A percentile compares a stretch with the other conserved stretches of the same genome.
Evolutionary conservation across 163 green algal genomes (phyloP).

Genomic region (Chlorella variabilis): DNA sequence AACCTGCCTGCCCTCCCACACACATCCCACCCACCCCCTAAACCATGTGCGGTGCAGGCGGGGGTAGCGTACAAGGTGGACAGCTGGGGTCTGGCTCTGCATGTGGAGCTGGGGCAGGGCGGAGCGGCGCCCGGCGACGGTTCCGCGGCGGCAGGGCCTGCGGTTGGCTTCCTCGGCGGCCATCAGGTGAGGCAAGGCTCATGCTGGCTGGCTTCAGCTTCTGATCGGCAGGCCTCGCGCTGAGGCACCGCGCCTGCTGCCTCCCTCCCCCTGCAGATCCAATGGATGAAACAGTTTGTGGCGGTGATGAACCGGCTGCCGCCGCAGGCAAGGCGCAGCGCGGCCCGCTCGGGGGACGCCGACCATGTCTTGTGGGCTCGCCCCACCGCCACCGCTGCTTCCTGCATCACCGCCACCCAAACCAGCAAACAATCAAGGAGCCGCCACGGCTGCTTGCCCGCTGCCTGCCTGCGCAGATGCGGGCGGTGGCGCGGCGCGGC

Average conservation of each 20-base stretch:
- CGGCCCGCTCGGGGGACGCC: too few relatives aligned
- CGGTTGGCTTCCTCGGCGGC: slow-evolving; percentile 52
- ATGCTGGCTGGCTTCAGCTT: too few relatives aligned
- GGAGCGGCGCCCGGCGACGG: background rate
- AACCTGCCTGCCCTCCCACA: background rate
- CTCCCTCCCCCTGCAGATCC: slow-evolving; percentile 41
- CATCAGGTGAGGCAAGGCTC: slow-evolving; percentile 53
- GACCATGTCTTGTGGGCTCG: too few relatives aligned
- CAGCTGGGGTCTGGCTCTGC: slow-evolving; percentile 40
- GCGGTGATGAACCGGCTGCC: slow-evolving; percentile 30
- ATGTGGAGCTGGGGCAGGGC: slow-evolving; percentile 21
- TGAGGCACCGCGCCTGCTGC: background rate
- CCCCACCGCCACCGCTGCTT: too few relatives aligned
- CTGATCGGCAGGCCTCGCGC: too few relatives aligned
- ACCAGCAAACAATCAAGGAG: too few relatives aligned
- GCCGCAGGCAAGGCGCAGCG: slow-evolving; percentile 2
- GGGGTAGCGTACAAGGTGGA: slow-evolving; percentile 39
- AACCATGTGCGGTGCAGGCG: background rate
- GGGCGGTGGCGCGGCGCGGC: slow-evolving; percentile 37
- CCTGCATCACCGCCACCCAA: too few relatives aligned
- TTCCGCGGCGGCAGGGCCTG: background rate
- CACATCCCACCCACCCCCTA: background rate
- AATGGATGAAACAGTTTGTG: slow-evolving; percentile 59
- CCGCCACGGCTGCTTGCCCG: background rate
- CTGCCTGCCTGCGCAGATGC: background rate